Conservation (phyloP, 1,284 basidiomycete genomes). For the Ceratobasidium sp. region DNA sequence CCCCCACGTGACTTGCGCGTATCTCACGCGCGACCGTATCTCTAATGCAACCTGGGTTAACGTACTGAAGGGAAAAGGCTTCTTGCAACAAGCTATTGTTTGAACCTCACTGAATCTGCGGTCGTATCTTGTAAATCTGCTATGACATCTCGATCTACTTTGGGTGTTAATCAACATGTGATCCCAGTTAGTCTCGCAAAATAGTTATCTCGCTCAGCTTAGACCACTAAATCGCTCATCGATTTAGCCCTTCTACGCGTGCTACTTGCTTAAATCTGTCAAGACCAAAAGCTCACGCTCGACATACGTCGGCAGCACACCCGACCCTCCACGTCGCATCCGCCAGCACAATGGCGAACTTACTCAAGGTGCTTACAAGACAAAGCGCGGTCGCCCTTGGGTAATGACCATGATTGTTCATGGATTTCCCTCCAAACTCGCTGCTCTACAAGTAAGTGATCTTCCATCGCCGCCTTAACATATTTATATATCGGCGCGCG, state of each 20-base stretch:
- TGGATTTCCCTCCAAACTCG: slow-evolving; percentile 87
- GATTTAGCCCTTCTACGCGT: slow-evolving; percentile 87
- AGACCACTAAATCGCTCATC: neutral
- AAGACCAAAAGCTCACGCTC: slow-evolving; percentile 70
- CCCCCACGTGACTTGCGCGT: no score
- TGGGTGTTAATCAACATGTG: slow-evolving; percentile 40
- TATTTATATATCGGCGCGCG: neutral
- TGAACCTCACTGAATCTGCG: no score
- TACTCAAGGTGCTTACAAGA: slow-evolving; percentile 81
- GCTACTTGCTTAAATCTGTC: slow-evolving; percentile 85
- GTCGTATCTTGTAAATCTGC: no score
- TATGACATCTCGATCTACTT: slow-evolving; percentile 42
- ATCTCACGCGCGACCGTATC: no score
- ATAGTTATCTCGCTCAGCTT: neutral
- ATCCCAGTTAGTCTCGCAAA: slow-evolving; percentile 29
- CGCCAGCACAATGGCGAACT: slow-evolving; percentile 90
- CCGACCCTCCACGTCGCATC: slow-evolving; percentile 65
- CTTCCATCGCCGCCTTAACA: neutral
- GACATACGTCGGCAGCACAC: slow-evolving; percentile 87
- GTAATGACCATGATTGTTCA: slow-evolving; percentile 91
- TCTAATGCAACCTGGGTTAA: no score
- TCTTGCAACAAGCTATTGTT: no score
- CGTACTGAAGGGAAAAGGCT: no score
- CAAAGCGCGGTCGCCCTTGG: slow-evolving; percentile 81
- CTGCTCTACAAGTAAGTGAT: slow-evolving; percentile 72